Conservation (phyloP, 2,329 filamentous ascomycete genomes). For the Stemphylium vesicarium region DNA sequence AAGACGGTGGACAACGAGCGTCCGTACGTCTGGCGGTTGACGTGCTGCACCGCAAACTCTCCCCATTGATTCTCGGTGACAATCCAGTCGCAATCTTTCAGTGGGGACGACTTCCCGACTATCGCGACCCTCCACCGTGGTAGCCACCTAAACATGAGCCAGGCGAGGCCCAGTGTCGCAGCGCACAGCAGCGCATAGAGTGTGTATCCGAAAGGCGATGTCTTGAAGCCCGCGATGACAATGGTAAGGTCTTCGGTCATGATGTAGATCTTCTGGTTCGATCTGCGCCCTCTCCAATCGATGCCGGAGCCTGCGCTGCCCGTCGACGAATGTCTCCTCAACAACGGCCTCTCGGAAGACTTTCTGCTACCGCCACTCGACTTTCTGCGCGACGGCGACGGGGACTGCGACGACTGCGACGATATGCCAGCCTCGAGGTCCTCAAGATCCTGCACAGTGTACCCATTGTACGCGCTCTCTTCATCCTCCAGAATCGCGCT, state of each 20-base stretch:
- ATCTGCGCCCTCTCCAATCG: constrained; percentile 64
- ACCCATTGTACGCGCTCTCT: constrained; percentile 41
- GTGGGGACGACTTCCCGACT: constrained; percentile 70
- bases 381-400: constrained; percentile 57
- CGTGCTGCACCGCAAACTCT: constrained; percentile 79
- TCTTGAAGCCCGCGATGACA: constrained; percentile 88
- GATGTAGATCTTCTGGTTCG: constrained; percentile 92
- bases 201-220: constrained; percentile 71
- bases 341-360: constrained; percentile 65
- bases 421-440: constrained; percentile 53
- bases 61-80: constrained; percentile 98
- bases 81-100: constrained; percentile 85
- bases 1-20: constrained; percentile 72
- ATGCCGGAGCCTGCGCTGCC: constrained; percentile 70
- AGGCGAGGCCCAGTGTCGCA: constrained; percentile 76
- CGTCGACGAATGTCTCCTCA: constrained; percentile 74
- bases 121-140: constrained; percentile 84
- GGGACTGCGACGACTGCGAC: constrained; percentile 27
- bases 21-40: constrained; percentile 66
- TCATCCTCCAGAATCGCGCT: constrained; percentile 43
- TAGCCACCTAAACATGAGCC: constrained; percentile 86
- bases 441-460: constrained; percentile 55
- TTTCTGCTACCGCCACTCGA: constrained; percentile 68
- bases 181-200: constrained; percentile 75
- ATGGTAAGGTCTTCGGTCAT: constrained; percentile 92